Percentiles rank a stretch among this genome's conserved stretches.
phyloP scores from a whole-genome alignment of 176 grass and related monocot species.

The Aegilops tauschii region DNA sequence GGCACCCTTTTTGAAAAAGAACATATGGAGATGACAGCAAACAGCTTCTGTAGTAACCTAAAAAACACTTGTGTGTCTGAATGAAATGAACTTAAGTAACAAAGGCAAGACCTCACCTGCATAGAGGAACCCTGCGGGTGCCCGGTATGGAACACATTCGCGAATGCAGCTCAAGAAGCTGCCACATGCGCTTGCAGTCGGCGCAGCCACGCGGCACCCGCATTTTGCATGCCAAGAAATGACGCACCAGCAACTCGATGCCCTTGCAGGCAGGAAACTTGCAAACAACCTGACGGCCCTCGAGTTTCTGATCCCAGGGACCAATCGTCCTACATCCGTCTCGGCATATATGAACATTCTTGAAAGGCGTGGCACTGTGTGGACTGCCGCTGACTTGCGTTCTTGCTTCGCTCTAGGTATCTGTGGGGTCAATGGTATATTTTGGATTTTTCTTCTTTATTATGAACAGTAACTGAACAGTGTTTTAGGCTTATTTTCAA shows the following conservation, averaged over 20 bases:
- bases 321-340: too few relatives aligned
- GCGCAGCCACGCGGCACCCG: slow-evolving; percentile 74
- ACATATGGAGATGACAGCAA: neutral
- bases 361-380: too few relatives aligned
- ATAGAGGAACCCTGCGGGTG: slow-evolving; percentile 37
- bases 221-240: slow-evolving; percentile 58
- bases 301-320: too few relatives aligned
- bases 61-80: neutral
- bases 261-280: slow-evolving; percentile 75
- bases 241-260: slow-evolving; percentile 66
- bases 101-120: slow-evolving; percentile 50
- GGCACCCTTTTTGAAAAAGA: neutral
- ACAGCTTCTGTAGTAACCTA: neutral
- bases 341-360: too few relatives aligned
- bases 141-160: slow-evolving; percentile 47
- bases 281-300: slow-evolving; percentile 36
- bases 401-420: too few relatives aligned
- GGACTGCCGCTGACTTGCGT: too few relatives aligned
- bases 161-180: slow-evolving; percentile 85
- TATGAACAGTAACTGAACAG: too few relatives aligned
- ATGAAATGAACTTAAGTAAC: neutral
- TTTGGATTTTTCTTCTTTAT: too few relatives aligned
- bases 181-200: slow-evolving; percentile 86
- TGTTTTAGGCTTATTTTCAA: too few relatives aligned
- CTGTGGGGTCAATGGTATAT: too few relatives aligned